Evolutionary conservation across 2,329 filamentous ascomycete genomes (phyloP).

Genomic region (Cytospora piceae): DNA sequence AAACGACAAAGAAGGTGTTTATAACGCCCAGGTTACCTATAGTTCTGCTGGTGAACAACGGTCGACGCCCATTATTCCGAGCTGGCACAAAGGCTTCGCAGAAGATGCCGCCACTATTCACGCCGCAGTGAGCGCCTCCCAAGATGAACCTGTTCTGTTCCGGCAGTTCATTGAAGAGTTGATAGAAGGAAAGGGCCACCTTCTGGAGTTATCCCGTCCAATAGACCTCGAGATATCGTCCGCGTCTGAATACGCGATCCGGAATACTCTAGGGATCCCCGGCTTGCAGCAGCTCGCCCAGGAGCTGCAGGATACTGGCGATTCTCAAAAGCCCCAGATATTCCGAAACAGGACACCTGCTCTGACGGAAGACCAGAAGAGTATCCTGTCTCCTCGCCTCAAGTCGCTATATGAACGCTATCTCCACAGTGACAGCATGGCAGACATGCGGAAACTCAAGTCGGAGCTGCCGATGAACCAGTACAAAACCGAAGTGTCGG

Average conservation of each 20-base stretch:
- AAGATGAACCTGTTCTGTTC: not conserved
- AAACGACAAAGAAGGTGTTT: not conserved
- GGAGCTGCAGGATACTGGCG: not conserved
- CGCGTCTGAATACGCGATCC: not conserved
- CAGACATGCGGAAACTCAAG: constrained; percentile 9
- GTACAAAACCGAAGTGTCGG: constrained; percentile 12
- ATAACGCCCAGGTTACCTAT: not conserved
- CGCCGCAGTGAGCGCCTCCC: not conserved
- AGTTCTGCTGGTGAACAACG: not conserved
- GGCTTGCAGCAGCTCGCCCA: not conserved
- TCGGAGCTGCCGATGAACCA: constrained; percentile 25
- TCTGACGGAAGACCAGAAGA: not conserved
- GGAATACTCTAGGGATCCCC: not conserved
- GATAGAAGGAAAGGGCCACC: constrained; percentile 3
- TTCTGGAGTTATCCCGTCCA: not conserved
- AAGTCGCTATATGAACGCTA: not conserved
- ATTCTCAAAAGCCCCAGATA: not conserved
- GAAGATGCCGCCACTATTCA: not conserved
- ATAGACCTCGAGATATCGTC: not conserved
- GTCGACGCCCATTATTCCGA: not conserved
- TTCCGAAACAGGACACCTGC: not conserved
- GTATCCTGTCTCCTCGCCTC: not conserved
- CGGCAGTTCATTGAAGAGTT: not conserved
- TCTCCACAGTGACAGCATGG: not conserved
- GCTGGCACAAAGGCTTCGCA: not conserved